Evolutionary conservation across 345 rosid genomes (phyloP).

Genomic region (Litchi chinensis): DNA sequence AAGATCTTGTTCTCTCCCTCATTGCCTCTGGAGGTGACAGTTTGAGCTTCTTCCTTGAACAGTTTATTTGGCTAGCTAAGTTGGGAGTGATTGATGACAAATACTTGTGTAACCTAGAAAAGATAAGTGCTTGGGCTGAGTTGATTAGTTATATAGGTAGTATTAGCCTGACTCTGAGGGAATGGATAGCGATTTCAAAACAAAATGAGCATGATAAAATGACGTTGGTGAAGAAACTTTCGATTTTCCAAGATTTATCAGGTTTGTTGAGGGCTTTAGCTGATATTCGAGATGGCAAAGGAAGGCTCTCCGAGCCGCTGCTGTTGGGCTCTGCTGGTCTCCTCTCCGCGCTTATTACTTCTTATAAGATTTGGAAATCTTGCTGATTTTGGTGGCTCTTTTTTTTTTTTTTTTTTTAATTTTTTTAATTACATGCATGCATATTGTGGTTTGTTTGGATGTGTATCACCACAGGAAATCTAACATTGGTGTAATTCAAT

Average conservation of each 20-base stretch:
- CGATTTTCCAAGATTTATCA: conserved; percentile 77
- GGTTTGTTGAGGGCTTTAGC: conserved; percentile 79
- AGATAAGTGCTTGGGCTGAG: conserved; percentile 80
- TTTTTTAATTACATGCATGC: conserved; percentile 21
- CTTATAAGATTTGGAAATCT: conserved; percentile 88
- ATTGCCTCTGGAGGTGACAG: conserved; percentile 88
- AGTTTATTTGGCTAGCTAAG: conserved; percentile 82
- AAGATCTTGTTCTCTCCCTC: conserved; percentile 44
- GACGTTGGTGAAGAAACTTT: conserved; percentile 68
- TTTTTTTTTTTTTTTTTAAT: neutral
- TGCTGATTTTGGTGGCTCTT: conserved; percentile 39
- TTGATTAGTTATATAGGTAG: conserved; percentile 72
- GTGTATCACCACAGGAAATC: neutral
- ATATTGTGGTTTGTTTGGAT: neutral
- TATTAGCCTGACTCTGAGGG: conserved; percentile 62
- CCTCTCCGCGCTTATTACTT: conserved; percentile 76
- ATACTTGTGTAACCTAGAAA: conserved; percentile 49
- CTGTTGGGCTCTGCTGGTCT: conserved; percentile 71
- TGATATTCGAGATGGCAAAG: conserved; percentile 71
- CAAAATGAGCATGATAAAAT: conserved; percentile 53
- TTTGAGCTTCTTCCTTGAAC: conserved; percentile 72
- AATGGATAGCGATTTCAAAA: conserved; percentile 58
- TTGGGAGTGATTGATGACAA: conserved; percentile 69
- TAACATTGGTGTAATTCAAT: too few relatives aligned
- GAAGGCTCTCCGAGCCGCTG: conserved; percentile 55